Evolutionary conservation across 108 stramenopile genomes (phyloP).

Genomic region (Cyclotella sp.): DNA sequence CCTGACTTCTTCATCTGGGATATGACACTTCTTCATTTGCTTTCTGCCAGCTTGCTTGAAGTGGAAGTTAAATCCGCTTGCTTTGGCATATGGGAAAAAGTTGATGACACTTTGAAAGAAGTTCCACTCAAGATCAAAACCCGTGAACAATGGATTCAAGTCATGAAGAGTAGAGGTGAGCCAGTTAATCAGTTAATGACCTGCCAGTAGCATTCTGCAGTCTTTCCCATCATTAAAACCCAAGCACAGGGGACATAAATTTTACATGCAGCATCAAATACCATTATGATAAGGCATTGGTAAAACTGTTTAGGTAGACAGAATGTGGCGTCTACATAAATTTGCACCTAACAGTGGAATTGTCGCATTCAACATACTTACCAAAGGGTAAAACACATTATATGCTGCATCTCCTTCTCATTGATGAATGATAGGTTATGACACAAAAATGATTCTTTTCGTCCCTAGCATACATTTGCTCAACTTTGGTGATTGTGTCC

Average conservation of each 20-base stretch:
- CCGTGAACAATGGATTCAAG: neutral
- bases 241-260: neutral
- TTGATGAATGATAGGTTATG: neutral
- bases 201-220: neutral
- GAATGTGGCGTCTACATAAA: constrained; percentile 10
- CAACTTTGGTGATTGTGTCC: neutral
- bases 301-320: constrained; percentile 3
- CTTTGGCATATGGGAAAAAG: neutral
- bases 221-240: constrained; percentile 3
- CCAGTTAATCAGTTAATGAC: constrained; percentile 6
- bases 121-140: neutral
- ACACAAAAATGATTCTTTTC: neutral
- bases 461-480: neutral
- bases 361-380: too few relatives aligned
- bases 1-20: neutral
- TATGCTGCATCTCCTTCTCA: too few relatives aligned
- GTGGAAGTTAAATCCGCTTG: constrained; percentile 11
- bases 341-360: neutral
- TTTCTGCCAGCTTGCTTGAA: constrained; percentile 8
- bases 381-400: too few relatives aligned
- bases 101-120: neutral
- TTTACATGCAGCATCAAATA: neutral
- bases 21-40: neutral
- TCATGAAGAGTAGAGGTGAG: neutral
- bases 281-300: constrained; percentile 15